phyloP scores from a whole-genome alignment of 2,329 filamentous ascomycete genomes.

The Microcera coccophila region DNA sequence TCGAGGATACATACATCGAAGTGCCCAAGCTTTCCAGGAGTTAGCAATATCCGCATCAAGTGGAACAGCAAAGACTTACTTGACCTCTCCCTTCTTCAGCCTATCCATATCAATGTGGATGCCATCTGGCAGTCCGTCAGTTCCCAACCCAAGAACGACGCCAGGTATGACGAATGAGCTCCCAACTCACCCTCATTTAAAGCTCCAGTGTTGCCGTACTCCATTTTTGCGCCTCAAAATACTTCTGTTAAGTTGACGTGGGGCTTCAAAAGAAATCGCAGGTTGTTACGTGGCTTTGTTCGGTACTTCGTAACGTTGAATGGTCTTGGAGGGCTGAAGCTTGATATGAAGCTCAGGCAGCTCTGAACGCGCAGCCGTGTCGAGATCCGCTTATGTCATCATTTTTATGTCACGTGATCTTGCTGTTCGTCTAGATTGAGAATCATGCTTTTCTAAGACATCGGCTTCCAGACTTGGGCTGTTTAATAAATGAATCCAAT shows the following conservation, averaged over 20 bases:
- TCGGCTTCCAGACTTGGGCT: too few relatives aligned
- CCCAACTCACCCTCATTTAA: slow-evolving; percentile 57
- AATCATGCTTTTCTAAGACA: too few relatives aligned
- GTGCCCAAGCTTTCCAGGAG: slow-evolving; percentile 73
- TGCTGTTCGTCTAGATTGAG: too few relatives aligned
- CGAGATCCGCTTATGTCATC: slow-evolving; percentile 13
- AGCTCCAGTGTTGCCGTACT: slow-evolving; percentile 59
- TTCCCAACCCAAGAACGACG: slow-evolving; percentile 16
- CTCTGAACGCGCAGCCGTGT: slow-evolving; percentile 43
- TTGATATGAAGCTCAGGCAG: slow-evolving; percentile 43
- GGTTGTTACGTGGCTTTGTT: slow-evolving; percentile 15
- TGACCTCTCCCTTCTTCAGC: slow-evolving; percentile 97
- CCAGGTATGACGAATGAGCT: slow-evolving; percentile 21
- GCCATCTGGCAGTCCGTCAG: slow-evolving; percentile 64
- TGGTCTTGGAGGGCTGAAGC: slow-evolving; percentile 34
- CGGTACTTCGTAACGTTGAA: slow-evolving; percentile 24
- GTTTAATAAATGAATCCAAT: too few relatives aligned
- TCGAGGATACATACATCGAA: slow-evolving; percentile 69
- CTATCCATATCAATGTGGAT: slow-evolving; percentile 99
- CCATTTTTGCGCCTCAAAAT: slow-evolving; percentile 42
- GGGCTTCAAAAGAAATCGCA: slow-evolving; percentile 1
- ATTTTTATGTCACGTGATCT: slow-evolving; percentile 10
- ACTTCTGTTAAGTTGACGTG: neutral
- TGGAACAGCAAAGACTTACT: slow-evolving; percentile 57
- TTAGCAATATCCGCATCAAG: slow-evolving; percentile 17